Evolutionary conservation across 148 eudicot species (phyloP), one percentile per base, ranked within the genome.

Genomic region (Limonium bicolor): DNA sequence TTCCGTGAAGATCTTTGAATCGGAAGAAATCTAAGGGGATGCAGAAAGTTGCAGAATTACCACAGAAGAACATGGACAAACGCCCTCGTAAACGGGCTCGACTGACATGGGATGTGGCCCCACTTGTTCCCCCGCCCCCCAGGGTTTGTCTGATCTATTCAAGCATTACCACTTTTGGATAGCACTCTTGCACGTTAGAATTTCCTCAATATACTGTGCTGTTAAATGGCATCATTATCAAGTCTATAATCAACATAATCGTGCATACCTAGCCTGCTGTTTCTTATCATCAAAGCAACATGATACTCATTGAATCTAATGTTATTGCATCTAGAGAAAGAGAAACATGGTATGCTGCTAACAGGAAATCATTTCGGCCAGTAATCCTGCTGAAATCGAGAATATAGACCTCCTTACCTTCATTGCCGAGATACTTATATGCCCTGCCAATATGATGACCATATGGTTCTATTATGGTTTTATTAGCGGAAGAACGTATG

Each of bases 61-160:
- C 67, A n/a, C 80, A 56, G 24, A 57, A 54, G 14, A 66, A 64
- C 34, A 63, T 72, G 68, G 84, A 77, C 44, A 69, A 69, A 17
- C 64, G 84, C 4, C 84, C 84, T 5, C 65, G 73, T 30, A 77
- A 77, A 55, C 66, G 76, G 35, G 68, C 78, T 49, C 75, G 84
- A 20, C 60, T 77, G 56, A 50, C 76, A 1, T 77, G 84, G 79
- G 84, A 77, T 49, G 52, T 69, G 39, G 56, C 65, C 13, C 64
- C 67, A 31, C 62, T 53, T 37, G 45, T 63, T 41, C 67, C 69
- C 48, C 62, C 52, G 44, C 59, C 56, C 34, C 68, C 70, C 2
- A 77, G 67, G 79, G 79, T 69, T 25, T 20, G 26, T 2, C n/a
- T 10, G 24, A 36, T 23, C 20, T 35, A 5, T n/a, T n/a, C n/a